Base-by-base conservation (phyloP, 2,329 filamentous ascomycete genomes). In the Myriosclerotinia duriaeana region DNA sequence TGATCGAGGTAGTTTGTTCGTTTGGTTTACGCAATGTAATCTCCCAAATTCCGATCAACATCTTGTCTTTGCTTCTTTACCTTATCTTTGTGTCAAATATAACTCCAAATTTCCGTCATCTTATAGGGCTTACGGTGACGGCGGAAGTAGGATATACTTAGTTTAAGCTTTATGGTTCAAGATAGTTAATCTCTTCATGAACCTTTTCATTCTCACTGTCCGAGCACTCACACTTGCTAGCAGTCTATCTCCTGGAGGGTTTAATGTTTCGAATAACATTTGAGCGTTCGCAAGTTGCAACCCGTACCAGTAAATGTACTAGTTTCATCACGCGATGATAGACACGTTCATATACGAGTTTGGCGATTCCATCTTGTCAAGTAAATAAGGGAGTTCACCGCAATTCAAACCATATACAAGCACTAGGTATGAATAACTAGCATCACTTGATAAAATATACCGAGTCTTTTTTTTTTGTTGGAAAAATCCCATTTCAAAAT, bases 221-320 rank as follows among this genome's bases (percentile, higher is more conserved):
- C 44, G 44, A 61, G 58, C 58, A 26, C 44, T 22, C 8, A 40
- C 44, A 50, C n/a, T 36, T 50, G n/a, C 8, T n/a, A 38, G 58
- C n/a, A 50, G 20, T 38, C 58, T 38, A 50, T 17, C 26, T 50
- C 58, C 34, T 14, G 44, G 20, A 34, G 30, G n/a, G 58, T 52
- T 52, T 61, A 61, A 44, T 50, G 48, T 40, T 14, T n/a, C 44
- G 30, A 38, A 61, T 48, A 52, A 50, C n/a, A 61, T 50, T 44
- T 61, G 58, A 61, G 58, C 58, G 58, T 61, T 38, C 44, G n/a
- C 17, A 26, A 26, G 26, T 26, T 26, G 26, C 44, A 50, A 36
- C 44, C n/a, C 46, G 26, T 60, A 17, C 56, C 42, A 48, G 56
- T 36, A 50, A 30, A 40, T 61, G 34, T 26, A 50, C 46, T 44